Evolutionary conservation across 164 flowering plant species (phyloP).

Genomic region (Vitis rotundifolia): DNA sequence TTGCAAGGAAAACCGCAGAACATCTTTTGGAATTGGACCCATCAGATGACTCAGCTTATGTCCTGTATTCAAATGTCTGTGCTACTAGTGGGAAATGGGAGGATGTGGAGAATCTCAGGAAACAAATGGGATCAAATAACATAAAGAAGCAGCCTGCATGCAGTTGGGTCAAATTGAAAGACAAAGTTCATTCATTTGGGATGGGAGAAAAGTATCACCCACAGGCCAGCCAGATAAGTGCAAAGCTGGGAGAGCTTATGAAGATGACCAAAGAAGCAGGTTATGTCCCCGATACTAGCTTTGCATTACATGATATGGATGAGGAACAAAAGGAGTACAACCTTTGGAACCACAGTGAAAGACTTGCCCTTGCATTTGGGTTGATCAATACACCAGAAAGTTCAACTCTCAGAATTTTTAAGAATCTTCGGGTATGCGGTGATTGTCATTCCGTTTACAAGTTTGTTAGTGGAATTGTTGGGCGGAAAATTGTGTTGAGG

Average conservation of each 20-base stretch:
- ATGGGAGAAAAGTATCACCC: constrained; percentile 70
- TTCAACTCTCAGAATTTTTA: constrained; percentile 61
- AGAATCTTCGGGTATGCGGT: constrained; percentile 89
- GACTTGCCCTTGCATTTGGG: constrained; percentile 75
- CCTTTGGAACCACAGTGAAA: constrained; percentile 86
- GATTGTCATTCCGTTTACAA: constrained; percentile 85
- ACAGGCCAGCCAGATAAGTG: constrained; percentile 40
- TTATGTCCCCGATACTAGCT: constrained; percentile 74
- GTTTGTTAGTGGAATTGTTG: constrained; percentile 44
- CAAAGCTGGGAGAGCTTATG: constrained; percentile 58
- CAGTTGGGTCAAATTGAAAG: constrained; percentile 79
- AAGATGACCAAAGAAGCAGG: constrained; percentile 65
- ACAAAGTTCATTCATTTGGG: constrained; percentile 58
- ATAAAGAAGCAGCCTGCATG: constrained; percentile 72
- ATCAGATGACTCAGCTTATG: constrained; percentile 80
- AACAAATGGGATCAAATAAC: constrained; percentile 49
- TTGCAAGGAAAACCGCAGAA: constrained; percentile 60
- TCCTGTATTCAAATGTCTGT: constrained; percentile 74
- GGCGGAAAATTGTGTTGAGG: constrained; percentile 55
- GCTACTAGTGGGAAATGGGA: constrained; percentile 71
- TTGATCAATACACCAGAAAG: constrained; percentile 55
- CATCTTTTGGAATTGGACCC: constrained; percentile 61
- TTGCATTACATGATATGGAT: constrained; percentile 80
- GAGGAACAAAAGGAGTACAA: constrained; percentile 85
- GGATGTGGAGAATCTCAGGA: constrained; percentile 61